These are phyloP conservation scores for Talaromyces albobiverticillius DNA, from an alignment of 2,329 filamentous ascomycete genomes.

Conservation along the genomic window DNA sequence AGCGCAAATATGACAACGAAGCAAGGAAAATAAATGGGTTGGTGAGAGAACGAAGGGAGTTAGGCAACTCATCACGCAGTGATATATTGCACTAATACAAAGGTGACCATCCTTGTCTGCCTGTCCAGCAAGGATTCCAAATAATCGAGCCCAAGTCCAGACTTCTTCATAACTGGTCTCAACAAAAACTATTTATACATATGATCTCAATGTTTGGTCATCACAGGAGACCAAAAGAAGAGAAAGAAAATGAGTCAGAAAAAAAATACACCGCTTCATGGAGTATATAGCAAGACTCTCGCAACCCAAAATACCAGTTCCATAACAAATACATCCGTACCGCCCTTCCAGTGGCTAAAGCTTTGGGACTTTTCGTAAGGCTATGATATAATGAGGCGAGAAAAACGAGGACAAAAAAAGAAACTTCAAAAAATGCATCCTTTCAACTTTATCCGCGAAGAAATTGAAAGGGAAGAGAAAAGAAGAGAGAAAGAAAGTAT, in stretches of 20 bases:
- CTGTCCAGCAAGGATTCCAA: not conserved
- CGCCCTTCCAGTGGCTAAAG: not conserved
- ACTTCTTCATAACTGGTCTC: slow-evolving; percentile 8
- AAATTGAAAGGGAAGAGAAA: not conserved
- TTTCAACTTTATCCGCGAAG: not conserved
- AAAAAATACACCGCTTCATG: slow-evolving; percentile 9
- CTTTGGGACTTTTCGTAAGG: not conserved
- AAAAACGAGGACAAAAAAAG: not conserved
- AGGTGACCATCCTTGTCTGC: not conserved
- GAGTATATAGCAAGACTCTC: slow-evolving; percentile 11
- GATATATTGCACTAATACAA: slow-evolving; percentile 9
- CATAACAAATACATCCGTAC: not conserved
- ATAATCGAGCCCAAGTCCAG: slow-evolving; percentile 3
- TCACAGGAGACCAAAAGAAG: slow-evolving; percentile 5
- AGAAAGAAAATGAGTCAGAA: not conserved
- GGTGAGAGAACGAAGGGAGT: not conserved
- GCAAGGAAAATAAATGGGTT: not conserved
- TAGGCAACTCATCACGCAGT: slow-evolving; percentile 5
- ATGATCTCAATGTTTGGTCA: slow-evolving; percentile 11
- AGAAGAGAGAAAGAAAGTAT: not conserved
- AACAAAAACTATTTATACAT: slow-evolving; percentile 13
- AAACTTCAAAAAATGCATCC: not conserved
- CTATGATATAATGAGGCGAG: not conserved
- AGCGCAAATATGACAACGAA: not conserved
- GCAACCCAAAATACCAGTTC: not conserved